Evolutionary conservation across 768 basidiomycete species (phyloP).

Genomic region (Boletus speciosus): DNA sequence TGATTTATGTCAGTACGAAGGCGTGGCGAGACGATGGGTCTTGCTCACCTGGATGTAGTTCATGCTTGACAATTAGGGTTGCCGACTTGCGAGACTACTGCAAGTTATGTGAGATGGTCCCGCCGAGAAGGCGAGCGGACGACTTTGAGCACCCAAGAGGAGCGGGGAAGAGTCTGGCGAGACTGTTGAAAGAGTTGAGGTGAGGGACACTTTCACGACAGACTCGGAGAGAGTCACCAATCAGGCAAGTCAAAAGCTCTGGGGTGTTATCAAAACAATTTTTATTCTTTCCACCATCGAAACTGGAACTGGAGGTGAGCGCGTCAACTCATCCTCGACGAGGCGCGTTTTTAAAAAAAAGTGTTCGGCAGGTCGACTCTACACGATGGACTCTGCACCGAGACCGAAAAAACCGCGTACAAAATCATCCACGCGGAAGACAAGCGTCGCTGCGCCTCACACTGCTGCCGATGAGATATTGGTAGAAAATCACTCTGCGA

Average conservation of each 20-base stretch:
- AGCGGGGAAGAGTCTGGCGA: neutral
- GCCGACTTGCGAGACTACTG: neutral
- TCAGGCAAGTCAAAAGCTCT: constrained; percentile 14
- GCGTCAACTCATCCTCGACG: neutral
- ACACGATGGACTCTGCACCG: constrained; percentile 40
- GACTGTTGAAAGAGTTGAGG: neutral
- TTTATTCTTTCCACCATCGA: constrained; percentile 1
- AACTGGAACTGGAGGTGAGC: neutral
- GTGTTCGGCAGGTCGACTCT: neutral
- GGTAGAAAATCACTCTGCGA: constrained; percentile 21
- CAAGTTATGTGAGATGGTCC: constrained; percentile 3
- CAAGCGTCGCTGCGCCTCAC: constrained; percentile 1
- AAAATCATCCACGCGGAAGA: constrained; percentile 41
- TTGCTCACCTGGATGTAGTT: constrained; percentile 56
- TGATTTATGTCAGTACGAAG: constrained; percentile 29
- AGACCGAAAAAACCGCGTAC: constrained; percentile 51
- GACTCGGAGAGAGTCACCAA: constrained; percentile 12
- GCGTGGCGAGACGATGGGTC: neutral
- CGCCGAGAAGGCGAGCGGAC: constrained; percentile 2
- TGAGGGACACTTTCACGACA: neutral
- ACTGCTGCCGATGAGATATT: constrained; percentile 18
- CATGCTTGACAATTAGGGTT: constrained; percentile 29
- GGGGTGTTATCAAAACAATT: neutral
- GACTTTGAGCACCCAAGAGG: neutral
- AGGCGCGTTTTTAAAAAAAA: neutral